These are phyloP conservation scores for Leccinum subrobustum DNA, from an alignment of 1,284 basidiomycete species.

Conservation along the genomic window DNA sequence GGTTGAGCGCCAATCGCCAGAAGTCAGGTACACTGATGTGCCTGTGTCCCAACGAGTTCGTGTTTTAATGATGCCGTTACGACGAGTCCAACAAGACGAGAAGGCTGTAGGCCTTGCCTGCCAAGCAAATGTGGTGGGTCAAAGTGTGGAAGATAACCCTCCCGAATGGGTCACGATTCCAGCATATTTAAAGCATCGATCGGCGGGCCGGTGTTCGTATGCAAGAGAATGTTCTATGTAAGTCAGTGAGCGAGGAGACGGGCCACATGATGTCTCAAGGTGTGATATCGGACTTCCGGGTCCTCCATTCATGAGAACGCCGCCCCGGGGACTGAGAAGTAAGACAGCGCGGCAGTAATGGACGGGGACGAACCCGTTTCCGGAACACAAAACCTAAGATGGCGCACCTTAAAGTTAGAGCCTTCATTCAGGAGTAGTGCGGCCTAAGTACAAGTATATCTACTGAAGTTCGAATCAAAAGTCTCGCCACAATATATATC, in stretches of 20 bases:
- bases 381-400: background rate
- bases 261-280: background rate
- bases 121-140: background rate
- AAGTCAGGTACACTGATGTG: background rate
- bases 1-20: background rate
- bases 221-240: background rate
- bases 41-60: background rate
- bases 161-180: background rate
- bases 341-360: background rate
- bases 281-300: background rate
- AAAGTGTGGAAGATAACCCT: background rate
- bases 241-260: background rate
- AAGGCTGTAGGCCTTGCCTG: background rate
- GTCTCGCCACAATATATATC: background rate
- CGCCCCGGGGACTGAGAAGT: background rate
- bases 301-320: background rate
- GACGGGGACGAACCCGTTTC: background rate
- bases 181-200: constrained; percentile 5
- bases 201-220: constrained; percentile 1
- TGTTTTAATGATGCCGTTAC: background rate
- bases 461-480: no score
- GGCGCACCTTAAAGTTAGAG: background rate
- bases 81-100: background rate
- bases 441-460: no score
- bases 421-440: background rate